Conservation (phyloP, 2,329 filamentous ascomycete genomes). For the Orbilia javanica region DNA sequence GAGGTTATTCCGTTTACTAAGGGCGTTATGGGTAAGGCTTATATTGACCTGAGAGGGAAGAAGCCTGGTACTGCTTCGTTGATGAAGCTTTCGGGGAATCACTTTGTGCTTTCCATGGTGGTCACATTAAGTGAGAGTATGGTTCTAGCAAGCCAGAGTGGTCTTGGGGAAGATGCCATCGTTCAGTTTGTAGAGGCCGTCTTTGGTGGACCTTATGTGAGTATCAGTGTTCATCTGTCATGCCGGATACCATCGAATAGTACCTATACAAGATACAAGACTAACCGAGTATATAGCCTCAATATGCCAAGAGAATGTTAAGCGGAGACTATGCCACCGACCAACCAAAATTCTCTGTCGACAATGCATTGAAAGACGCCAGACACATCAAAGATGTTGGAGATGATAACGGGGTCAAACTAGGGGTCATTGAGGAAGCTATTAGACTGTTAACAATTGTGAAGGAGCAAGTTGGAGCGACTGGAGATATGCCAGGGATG, state of each 20-base stretch:
- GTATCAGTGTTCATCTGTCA: too few relatives aligned
- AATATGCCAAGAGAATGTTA: constrained; percentile 80
- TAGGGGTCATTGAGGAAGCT: constrained; percentile 76
- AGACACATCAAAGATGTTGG: constrained; percentile 79
- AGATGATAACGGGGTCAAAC: constrained; percentile 71
- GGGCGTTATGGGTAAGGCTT: constrained; percentile 77
- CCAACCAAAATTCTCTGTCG: constrained; percentile 84
- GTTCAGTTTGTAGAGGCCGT: constrained; percentile 75
- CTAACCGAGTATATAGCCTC: constrained; percentile 73
- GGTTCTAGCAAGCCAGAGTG: constrained; percentile 82
- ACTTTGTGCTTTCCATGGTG: constrained; percentile 83
- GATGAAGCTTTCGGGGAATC: constrained; percentile 87
- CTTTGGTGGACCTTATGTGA: constrained; percentile 55
- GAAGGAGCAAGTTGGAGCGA: constrained; percentile 76
- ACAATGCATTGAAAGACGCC: constrained; percentile 85
- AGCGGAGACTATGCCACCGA: constrained; percentile 79
- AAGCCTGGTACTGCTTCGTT: constrained; percentile 77
- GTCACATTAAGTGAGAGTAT: constrained; percentile 79
- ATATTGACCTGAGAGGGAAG: constrained; percentile 78
- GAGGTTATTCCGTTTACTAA: constrained; percentile 78
- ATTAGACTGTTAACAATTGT: constrained; percentile 78
- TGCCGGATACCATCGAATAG: too few relatives aligned
- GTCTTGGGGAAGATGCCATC: constrained; percentile 77
- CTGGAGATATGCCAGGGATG: constrained; percentile 71
- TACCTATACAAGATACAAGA: too few relatives aligned